Conservation (phyloP, 441 rosid species). For the Erysimum pusillum region DNA sequence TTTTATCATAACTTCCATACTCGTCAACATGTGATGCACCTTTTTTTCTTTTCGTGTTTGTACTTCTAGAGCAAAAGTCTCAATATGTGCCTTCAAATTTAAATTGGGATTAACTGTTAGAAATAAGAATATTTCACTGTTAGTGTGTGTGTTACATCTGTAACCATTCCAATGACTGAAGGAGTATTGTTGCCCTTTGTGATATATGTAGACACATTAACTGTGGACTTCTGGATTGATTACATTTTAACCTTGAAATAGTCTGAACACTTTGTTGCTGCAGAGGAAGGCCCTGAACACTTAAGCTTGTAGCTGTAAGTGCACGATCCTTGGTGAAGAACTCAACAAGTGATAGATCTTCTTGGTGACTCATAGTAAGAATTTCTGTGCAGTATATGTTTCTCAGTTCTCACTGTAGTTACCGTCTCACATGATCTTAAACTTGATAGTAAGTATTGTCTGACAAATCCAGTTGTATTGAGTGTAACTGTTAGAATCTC, state of each 20-base stretch:
- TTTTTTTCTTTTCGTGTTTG: background rate
- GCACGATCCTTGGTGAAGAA: conserved; percentile 49
- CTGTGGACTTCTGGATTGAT: conserved; percentile 7
- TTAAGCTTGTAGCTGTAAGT: conserved; percentile 55
- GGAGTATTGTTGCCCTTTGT: conserved; percentile 15
- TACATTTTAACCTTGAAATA: conserved; percentile 44
- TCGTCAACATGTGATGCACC: conserved; percentile 2
- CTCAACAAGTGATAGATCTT: conserved; percentile 57
- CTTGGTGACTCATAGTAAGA: conserved; percentile 55
- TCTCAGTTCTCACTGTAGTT: conserved; percentile 18
- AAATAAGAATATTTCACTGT: background rate
- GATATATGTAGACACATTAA: conserved; percentile 14
- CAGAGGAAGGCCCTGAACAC: conserved; percentile 62
- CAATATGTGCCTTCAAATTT: conserved; percentile 11
- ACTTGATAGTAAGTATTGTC: background rate
- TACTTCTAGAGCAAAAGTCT: conserved; percentile 12
- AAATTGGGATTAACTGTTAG: conserved; percentile 7
- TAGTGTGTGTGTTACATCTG: conserved; percentile 10
- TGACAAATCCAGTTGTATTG: background rate
- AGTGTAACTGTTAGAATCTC: background rate
- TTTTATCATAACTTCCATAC: conserved; percentile 22
- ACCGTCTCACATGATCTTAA: background rate
- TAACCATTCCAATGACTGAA: conserved; percentile 10
- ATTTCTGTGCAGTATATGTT: conserved; percentile 17
- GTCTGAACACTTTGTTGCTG: conserved; percentile 52